phyloP scores from a whole-genome alignment of 2,329 filamentous ascomycete genomes.

The Cercospora citrullina region DNA sequence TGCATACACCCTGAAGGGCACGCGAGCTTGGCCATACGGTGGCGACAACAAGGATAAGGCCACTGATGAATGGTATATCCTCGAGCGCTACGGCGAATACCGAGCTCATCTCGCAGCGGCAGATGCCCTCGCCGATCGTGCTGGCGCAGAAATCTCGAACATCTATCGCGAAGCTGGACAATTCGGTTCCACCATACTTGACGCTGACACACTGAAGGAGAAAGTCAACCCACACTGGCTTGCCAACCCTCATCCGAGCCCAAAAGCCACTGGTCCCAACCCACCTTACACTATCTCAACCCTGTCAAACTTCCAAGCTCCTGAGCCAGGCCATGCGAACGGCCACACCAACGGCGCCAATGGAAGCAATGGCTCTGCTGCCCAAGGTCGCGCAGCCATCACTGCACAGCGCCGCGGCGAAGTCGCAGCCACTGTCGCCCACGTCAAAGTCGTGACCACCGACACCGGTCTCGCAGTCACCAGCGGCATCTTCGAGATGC shows the following conservation, averaged over 20 bases:
- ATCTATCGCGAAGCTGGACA: slow-evolving; percentile 46
- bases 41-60: slow-evolving; percentile 61
- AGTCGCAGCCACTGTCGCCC: slow-evolving; percentile 63
- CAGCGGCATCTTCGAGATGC: slow-evolving; percentile 64
- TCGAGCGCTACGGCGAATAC: slow-evolving; percentile 65
- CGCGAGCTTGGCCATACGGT: slow-evolving; percentile 64
- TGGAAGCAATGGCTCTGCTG: slow-evolving; percentile 22
- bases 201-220: slow-evolving; percentile 17
- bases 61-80: slow-evolving; percentile 65
- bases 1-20: slow-evolving; percentile 58
- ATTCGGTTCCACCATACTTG: slow-evolving; percentile 30
- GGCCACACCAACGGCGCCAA: slow-evolving; percentile 29
- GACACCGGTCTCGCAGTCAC: slow-evolving; percentile 61
- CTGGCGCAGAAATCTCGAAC: slow-evolving; percentile 51
- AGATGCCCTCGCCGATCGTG: slow-evolving; percentile 59
- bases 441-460: slow-evolving; percentile 62
- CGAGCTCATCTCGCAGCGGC: slow-evolving; percentile 62
- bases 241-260: slow-evolving; percentile 15
- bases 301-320: slow-evolving; percentile 22
- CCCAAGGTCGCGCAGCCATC: slow-evolving; percentile 43
- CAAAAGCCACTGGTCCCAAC: slow-evolving; percentile 19
- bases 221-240: slow-evolving; percentile 28
- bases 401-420: slow-evolving; percentile 58
- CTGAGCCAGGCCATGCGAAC: slow-evolving; percentile 14
- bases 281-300: slow-evolving; percentile 30